These are phyloP conservation scores for Chaetothyriales sp. DNA, from an alignment of 2,329 filamentous ascomycete genomes.

Conservation along the genomic window DNA sequence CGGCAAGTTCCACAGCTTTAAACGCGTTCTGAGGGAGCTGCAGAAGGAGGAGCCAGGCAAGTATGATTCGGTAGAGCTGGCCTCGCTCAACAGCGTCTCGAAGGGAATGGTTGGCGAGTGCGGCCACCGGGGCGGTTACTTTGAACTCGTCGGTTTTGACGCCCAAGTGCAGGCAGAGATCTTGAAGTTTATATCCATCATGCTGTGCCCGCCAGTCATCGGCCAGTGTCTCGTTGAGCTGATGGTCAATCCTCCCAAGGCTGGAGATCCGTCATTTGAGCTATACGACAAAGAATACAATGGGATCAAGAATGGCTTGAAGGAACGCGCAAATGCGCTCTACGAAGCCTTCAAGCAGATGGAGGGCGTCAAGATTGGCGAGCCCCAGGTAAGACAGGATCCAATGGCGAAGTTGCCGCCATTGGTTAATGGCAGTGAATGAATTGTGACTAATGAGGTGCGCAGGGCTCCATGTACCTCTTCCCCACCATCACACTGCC, in stretches of 20 bases:
- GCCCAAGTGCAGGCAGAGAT: slow-evolving; percentile 75
- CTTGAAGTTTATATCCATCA: slow-evolving; percentile 98
- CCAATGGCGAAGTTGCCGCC: neutral
- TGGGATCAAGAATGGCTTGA: slow-evolving; percentile 62
- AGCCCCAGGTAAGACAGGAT: slow-evolving; percentile 45
- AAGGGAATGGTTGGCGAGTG: slow-evolving; percentile 99
- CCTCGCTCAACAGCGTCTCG: slow-evolving; percentile 79
- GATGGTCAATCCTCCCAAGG: slow-evolving; percentile 87
- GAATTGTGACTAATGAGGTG: neutral
- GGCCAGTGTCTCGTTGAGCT: slow-evolving; percentile 93
- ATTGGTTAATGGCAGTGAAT: neutral
- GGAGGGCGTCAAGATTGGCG: slow-evolving; percentile 86
- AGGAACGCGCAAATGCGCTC: slow-evolving; percentile 64
- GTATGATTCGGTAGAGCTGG: slow-evolving; percentile 77
- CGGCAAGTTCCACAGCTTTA: slow-evolving; percentile 92
- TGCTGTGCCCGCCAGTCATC: slow-evolving; percentile 85
- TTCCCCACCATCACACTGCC: slow-evolving; percentile 86
- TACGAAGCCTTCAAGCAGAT: slow-evolving; percentile 84
- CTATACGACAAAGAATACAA: slow-evolving; percentile 78
- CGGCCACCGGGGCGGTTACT: slow-evolving; percentile 93
- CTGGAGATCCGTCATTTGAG: slow-evolving; percentile 68
- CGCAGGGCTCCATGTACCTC: slow-evolving; percentile 88
- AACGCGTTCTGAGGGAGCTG: slow-evolving; percentile 64
- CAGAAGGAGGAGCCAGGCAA: slow-evolving; percentile 58
- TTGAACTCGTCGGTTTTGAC: slow-evolving; percentile 86